Percentiles rank a stretch among this genome's conserved stretches.
These are phyloP conservation scores for Golubevia pallescens DNA, from an alignment of 1,284 basidiomycete species.

Conservation along the genomic window DNA sequence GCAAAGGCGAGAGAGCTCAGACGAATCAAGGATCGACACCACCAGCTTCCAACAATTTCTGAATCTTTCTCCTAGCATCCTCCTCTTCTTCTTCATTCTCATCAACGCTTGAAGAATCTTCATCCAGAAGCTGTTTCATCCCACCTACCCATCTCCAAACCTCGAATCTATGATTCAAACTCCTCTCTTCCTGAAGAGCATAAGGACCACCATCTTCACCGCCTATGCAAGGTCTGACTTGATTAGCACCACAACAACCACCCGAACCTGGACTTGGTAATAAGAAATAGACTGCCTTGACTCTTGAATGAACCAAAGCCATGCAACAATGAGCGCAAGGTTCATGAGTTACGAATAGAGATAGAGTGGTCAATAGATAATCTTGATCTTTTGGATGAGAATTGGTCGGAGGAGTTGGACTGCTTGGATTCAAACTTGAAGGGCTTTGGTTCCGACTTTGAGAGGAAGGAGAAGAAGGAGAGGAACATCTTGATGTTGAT, in stretches of 20 bases:
- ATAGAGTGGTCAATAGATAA: slow-evolving; percentile 51
- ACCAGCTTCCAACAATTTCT: background rate
- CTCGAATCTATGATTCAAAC: slow-evolving; percentile 65
- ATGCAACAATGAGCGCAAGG: slow-evolving; percentile 59
- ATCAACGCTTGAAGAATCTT: too few species aligned
- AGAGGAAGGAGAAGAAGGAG: background rate
- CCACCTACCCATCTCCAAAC: slow-evolving; percentile 62
- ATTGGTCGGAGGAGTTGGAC: background rate
- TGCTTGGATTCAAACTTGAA: background rate
- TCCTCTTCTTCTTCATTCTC: background rate
- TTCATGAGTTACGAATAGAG: slow-evolving; percentile 55
- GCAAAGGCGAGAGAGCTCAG: too few species aligned
- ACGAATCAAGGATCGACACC: too few species aligned
- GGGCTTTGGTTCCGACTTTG: too few species aligned
- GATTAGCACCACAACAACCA: slow-evolving; percentile 42
- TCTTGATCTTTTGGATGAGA: slow-evolving; percentile 18
- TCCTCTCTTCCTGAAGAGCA: slow-evolving; percentile 65
- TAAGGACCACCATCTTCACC: slow-evolving; percentile 51
- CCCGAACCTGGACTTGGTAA: slow-evolving; percentile 39
- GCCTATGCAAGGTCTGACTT: slow-evolving; percentile 13
- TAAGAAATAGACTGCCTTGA: slow-evolving; percentile 44
- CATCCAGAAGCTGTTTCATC: background rate
- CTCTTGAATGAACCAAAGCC: slow-evolving; percentile 57
- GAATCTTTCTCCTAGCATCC: background rate
- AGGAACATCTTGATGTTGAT: background rate